Base-by-base conservation (phyloP, 2,329 filamentous ascomycete genomes). In the Hymenoscyphus scutula region DNA sequence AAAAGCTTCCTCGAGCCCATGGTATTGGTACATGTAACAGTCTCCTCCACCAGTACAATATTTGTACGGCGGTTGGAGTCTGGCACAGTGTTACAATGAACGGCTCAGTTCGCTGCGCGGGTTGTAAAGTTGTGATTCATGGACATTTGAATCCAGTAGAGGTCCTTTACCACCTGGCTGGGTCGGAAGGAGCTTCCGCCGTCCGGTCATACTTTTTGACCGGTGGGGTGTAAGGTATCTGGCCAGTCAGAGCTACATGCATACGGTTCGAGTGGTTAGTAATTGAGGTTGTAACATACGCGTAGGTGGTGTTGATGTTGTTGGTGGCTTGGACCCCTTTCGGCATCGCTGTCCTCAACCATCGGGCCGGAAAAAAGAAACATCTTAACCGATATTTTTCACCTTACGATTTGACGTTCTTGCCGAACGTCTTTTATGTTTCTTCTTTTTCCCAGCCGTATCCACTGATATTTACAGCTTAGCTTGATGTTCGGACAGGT, bases 321-420 rank as follows among this genome's bases (percentile, higher is more conserved):
- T 51, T 23, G 45, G 45, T 51, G 45, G 45, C 45, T 51, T 23
- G 45, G 45, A 23, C 45, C 45, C 23, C 45, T 51, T 29, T 51
- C n/a, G 45, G 45, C 19, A 25, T 23, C 23, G 45, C 45, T 51
- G 32, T 37, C 34, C 32, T 8, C 29, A 30, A 30, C 29, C 29
- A 30, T 34, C 34, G 34, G 34, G 34, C 34, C 34, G 34, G 13
- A 15, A 11, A 15, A 15, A 37, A 3, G n/a, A 37, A 13, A 37
- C 13, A 4, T 37, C 34, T 15, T 11, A 51, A 13, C 45, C 45
- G 10, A 51, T 51, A 51, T 51, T 23, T 48, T 11, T 19, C n/a
- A 19, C 13, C 25, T 23, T 19, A 4, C 19, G 6, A 19, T 48
- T 11, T 23, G n/a, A 23, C 8, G 19, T 51, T 51, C 45, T 1